Evolutionary conservation across 106 monocot genomes (phyloP).

Genomic region (Platanthera guangdongensis): DNA sequence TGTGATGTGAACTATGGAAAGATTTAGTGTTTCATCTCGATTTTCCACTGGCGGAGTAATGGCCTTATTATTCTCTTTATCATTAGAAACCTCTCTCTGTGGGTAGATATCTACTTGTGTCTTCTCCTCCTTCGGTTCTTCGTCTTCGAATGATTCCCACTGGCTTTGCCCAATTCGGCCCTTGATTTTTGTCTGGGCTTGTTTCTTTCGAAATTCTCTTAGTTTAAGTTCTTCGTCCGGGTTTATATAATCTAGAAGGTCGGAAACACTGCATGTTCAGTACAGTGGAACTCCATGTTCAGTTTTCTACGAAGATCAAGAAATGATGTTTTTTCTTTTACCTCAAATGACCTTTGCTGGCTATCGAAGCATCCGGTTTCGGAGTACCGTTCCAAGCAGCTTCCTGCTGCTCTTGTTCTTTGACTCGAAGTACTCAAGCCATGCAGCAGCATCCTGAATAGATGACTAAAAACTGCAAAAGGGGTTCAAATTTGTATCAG

Average conservation of each 20-base stretch:
- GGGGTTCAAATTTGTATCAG: too few relatives aligned
- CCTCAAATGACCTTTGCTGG: slow-evolving; percentile 97
- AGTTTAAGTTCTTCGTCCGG: slow-evolving; percentile 81
- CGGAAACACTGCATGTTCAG: slow-evolving; percentile 62
- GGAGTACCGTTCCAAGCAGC: slow-evolving; percentile 94
- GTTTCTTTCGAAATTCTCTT: slow-evolving; percentile 79
- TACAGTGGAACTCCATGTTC: not conserved
- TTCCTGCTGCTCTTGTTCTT: slow-evolving; percentile 90
- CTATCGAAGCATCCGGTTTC: slow-evolving; percentile 95
- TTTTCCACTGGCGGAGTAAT: slow-evolving; percentile 22
- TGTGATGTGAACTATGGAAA: slow-evolving; percentile 12
- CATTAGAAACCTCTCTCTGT: slow-evolving; percentile 31
- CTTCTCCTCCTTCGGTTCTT: slow-evolving; percentile 32
- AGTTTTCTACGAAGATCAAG: not conserved
- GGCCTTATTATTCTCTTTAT: slow-evolving; percentile 49
- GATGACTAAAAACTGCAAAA: not conserved
- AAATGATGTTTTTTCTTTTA: slow-evolving; percentile 10
- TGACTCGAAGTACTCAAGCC: slow-evolving; percentile 95
- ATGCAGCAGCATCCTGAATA: slow-evolving; percentile 94
- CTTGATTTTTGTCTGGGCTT: slow-evolving; percentile 87
- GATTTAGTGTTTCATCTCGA: slow-evolving; percentile 36
- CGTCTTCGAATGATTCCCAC: slow-evolving; percentile 51
- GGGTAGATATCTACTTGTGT: slow-evolving; percentile 19
- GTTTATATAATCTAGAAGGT: slow-evolving; percentile 96
- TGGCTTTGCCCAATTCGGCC: slow-evolving; percentile 46